Base-by-base conservation (phyloP, 768 basidiomycete species). In the Agrocybe chaxingu region DNA sequence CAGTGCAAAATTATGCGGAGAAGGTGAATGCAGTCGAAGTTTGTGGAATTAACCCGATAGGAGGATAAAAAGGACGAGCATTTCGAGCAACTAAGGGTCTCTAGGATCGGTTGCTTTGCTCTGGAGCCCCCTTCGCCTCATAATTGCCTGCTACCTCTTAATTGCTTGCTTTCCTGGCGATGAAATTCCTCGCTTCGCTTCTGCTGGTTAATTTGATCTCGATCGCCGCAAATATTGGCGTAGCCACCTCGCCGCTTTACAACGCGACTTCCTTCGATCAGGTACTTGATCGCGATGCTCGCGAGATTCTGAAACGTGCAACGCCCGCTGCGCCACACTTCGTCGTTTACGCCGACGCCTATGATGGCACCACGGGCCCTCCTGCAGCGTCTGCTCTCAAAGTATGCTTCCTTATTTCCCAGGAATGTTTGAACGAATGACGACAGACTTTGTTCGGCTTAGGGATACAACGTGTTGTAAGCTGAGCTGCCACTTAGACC, bases 391-490 rank as follows among this genome's bases (percentile, higher is more conserved):
- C 80, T 12, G 58, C 67, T 1, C 67, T 85, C 50, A 59, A 62
- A 53, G 80, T 79, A 57, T 29, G 58, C 33, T 34, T 13, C 7
- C 42, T 51, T 42, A 13, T 16, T 13, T 30, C n/a, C 29, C 29
- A 29, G 45, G 43, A 42, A 8, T 35, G 8, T 11, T 13, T 34
- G 5, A 51, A 9, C 16, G 16, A 18, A n/a, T 36, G n/a, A 19
- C n/a, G 16, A 24, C 42, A 3, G 35, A 13, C 13, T 50, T 29
- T 13, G 29, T 16, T 45, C 33, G 39, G 3, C 29, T 24, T 46
- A 82, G 78, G 81, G 82, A 34, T 83, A 68, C 61, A 82, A 82
- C 56, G 77, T 83, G 43, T 83, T 80, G 80, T 78, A 57, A 64
- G 74, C 60, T 6, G 30, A 37, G 18, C 35, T 3, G 37, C 44